A percentile compares a stretch with the other conserved stretches of the same genome.
These are phyloP conservation scores for Cercophora sp. DNA, from an alignment of 495 filamentous ascomycete genomes.

Conservation along the genomic window DNA sequence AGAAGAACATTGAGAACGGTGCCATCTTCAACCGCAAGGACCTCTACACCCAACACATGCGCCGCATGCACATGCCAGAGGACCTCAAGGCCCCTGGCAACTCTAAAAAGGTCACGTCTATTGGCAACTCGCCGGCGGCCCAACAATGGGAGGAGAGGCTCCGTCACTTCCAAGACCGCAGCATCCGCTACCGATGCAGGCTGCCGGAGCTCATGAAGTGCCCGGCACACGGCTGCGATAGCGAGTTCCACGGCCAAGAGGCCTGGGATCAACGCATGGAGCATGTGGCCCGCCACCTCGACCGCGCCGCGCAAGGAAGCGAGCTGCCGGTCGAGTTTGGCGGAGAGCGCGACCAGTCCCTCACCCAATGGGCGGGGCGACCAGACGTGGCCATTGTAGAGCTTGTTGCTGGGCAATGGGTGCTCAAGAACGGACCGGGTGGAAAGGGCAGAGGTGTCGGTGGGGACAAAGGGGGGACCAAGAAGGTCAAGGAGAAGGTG, in stretches of 20 bases:
- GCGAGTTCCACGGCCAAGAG: conserved; percentile 55
- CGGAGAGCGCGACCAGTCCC: conserved; percentile 29
- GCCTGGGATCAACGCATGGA: conserved; percentile 88
- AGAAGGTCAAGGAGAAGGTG: neutral
- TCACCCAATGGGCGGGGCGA: conserved; percentile 46
- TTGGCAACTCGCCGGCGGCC: conserved; percentile 20
- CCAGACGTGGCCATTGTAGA: conserved; percentile 38
- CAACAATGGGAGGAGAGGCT: conserved; percentile 40
- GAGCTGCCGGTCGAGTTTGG: conserved; percentile 36
- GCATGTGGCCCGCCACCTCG: conserved; percentile 58
- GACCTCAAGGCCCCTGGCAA: conserved; percentile 35
- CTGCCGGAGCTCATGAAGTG: conserved; percentile 63
- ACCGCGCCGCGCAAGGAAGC: neutral
- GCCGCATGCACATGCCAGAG: conserved; percentile 71
- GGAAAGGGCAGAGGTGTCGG: too few relatives aligned
- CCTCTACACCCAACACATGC: conserved; percentile 82
- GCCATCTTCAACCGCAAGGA: conserved; percentile 92
- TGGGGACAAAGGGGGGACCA: neutral
- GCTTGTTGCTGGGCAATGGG: conserved; percentile 11
- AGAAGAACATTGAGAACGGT: conserved; percentile 29
- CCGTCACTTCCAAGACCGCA: conserved; percentile 52
- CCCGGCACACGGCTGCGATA: conserved; percentile 54
- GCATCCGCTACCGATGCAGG: conserved; percentile 55
- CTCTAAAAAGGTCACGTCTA: conserved; percentile 34
- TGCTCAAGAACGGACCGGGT: conserved; percentile 14